A percentile compares a stretch with the other conserved stretches of the same genome.
Conservation (phyloP, 768 basidiomycete genomes). For the Leccinum disarticulatum region DNA sequence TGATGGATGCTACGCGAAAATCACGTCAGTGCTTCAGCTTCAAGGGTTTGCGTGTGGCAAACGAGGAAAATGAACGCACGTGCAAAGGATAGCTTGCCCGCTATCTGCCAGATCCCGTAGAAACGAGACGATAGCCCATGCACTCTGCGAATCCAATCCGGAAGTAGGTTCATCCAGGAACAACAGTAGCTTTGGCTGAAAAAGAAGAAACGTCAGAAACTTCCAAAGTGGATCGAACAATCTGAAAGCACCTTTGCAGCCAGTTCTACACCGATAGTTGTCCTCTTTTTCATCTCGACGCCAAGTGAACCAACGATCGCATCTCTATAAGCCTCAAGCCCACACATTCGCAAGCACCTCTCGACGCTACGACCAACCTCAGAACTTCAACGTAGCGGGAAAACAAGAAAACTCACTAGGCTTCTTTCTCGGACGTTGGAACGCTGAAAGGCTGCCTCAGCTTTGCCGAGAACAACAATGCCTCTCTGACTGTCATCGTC, state of each 20-base stretch:
- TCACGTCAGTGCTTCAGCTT: neutral
- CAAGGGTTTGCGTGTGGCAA: neutral
- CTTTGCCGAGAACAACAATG: conserved; percentile 75
- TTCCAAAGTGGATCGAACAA: neutral
- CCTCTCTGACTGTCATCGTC: conserved; percentile 76
- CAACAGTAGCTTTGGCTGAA: conserved; percentile 70
- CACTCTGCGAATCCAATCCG: conserved; percentile 83
- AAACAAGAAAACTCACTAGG: conserved; percentile 52
- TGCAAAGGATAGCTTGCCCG: conserved; percentile 92
- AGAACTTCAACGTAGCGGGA: neutral
- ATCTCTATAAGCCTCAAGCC: conserved; percentile 62
- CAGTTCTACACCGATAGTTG: conserved; percentile 85
- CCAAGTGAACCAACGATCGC: conserved; percentile 67
- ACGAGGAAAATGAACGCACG: conserved; percentile 41
- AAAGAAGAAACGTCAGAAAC: neutral
- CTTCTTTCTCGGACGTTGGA: conserved; percentile 69
- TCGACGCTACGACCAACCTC: conserved; percentile 44
- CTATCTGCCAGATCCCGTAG: conserved; percentile 72
- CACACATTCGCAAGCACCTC: conserved; percentile 59
- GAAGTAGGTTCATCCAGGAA: conserved; percentile 92
- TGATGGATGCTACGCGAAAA: conserved; percentile 33
- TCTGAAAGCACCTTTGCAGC: conserved; percentile 58
- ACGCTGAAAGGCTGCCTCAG: conserved; percentile 73
- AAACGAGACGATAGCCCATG: conserved; percentile 80
- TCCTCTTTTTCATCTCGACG: conserved; percentile 74